Base-by-base conservation (phyloP, 371 early-diverging fungal genomes). In the Batkoa obscura region DNA sequence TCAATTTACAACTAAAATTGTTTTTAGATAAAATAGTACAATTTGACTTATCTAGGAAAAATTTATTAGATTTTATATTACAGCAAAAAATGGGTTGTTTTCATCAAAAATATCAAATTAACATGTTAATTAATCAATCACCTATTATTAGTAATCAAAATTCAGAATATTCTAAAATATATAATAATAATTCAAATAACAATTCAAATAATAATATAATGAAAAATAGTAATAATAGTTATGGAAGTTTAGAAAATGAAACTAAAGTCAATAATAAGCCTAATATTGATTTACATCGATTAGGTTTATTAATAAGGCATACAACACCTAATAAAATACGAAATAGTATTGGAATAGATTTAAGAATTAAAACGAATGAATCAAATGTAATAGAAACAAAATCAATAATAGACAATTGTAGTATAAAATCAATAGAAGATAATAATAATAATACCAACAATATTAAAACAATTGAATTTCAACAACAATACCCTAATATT, bases 81-180 rank as follows among this genome's bases (percentile, higher is more conserved):
- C 68, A 78, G 52, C 83, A 83, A 59, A 83, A 83, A 50, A 68
- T 83, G 70, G 83, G 83, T 1, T 64, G 80, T 2, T 83, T 83
- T 58, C 71, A 76, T 47, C 80, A 53, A 17, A 34, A 53, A 8
- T 53, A 32, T 23, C 38, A 33, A 3, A 34, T 53, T 34, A 38
- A 13, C 13, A 17, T 17, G 15, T n/a, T 3, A 9, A 34, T 53
- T 4, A 37, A 6, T 2, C 38, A 17, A 4, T 38, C 35, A 2
- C 53, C 17, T n/a, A 17, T 36, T 2, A 37, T 4, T 30, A 32
- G 32, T 39, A n/a, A 34, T 17, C n/a, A 34, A 13, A 12, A 32
- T 6, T 13, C 5, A 36, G 45, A 45, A 23, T 15, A 45, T n/a
- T 15, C 15, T 45, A 12, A 23, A n/a, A n/a, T n/a, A n/a, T n/a